Evolutionary conservation across 768 basidiomycete genomes (phyloP), one percentile per base, ranked within the genome.

Genomic region (Suillus decipiens): DNA sequence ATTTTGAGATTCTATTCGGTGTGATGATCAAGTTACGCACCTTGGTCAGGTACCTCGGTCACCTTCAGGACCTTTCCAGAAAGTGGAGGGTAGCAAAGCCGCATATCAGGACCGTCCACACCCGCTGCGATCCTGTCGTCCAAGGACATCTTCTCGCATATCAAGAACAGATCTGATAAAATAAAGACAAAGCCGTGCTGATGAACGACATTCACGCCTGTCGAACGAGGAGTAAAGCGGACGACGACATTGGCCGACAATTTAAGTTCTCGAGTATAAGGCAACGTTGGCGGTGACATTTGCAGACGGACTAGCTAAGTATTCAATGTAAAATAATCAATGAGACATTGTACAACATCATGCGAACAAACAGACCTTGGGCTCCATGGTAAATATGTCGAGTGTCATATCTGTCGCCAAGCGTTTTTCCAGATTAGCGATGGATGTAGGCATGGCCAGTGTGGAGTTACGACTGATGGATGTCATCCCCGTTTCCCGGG

Each of bases 311-410:
- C 93, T 77, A 86, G 84, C 96, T 97, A 62, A 54, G 53, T 47
- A 61, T 36, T 12, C 15, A 2, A 67, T 42, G 33, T 43, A n/a
- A 51, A 45, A 47, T 48, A n/a, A 43, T 67, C 47, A 64, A 60
- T 50, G 43, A 33, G 24, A 37, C 59, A 42, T n/a, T 5, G 28
- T 60, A 56, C 22, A 50, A 63, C 50, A 37, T 24, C n/a, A 61
- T 42, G 15, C 5, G 62, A 51, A 10, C 15, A 31, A 56, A 67
- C 66, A 65, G 66, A 94, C 96, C 86, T 94, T 95, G 1, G 90
- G 90, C 66, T 86, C 84, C 95, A 99, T 96, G 1, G 93, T 93
- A 74, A 99, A 99, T 51, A 99, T 88, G 74, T 99, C 97, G 34
- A 98, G 77, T 9, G 93, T 93, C 22, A 84, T 81, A 36, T 89